Evolutionary conservation across 495 filamentous ascomycete genomes (phyloP), one percentile per base, ranked within the genome.

Genomic region (Penicillium coffeae): DNA sequence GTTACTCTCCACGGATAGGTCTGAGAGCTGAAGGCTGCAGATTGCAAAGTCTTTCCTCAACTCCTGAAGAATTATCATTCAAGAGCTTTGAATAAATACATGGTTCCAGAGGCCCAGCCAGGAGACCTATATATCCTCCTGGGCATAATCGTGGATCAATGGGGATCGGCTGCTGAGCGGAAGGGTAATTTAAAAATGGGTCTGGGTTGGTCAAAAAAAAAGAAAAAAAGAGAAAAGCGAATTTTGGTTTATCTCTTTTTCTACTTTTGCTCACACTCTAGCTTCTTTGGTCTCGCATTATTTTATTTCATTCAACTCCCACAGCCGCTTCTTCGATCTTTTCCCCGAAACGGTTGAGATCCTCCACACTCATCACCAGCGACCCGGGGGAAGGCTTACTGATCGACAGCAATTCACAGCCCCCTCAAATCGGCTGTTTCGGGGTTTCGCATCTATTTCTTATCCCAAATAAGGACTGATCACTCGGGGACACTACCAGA

Each of bases 131-230:
- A 55, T 55, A 50, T 37, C 37, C 30, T 20, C 27, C 36, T 10
- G 21, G 14, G 14, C 5, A 32, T 19, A 2, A 32, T 2, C 34
- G 41, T 25, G 36, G 36, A 42, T 49, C 42, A 50, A 46, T 46
- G 42, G 42, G 21, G 47, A 47, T 47, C 36, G 47, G 32, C 21
- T 46, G 33, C 32, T 43, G 42, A 2, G 36, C 32, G 39, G 47
- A 22, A 50, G 20, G 14, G 51, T 21, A 45, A 48, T 53, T 46
- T 45, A 38, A 42, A 47, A 47, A 38, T 47, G 44, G 44, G 44
- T 37, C 44, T 19, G 14, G 20, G 8, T 14, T 12, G 16, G 25
- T 34, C n/a, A 25, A 33, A 44, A 44, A 32, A 22, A 43, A 30
- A 19, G 19, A 30, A 14, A 20, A 32, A 20, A 13, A 7, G 8